Conservation (phyloP, 2,329 filamentous ascomycete species). For the Teratosphaeria pseudoeucalypti region DNA sequence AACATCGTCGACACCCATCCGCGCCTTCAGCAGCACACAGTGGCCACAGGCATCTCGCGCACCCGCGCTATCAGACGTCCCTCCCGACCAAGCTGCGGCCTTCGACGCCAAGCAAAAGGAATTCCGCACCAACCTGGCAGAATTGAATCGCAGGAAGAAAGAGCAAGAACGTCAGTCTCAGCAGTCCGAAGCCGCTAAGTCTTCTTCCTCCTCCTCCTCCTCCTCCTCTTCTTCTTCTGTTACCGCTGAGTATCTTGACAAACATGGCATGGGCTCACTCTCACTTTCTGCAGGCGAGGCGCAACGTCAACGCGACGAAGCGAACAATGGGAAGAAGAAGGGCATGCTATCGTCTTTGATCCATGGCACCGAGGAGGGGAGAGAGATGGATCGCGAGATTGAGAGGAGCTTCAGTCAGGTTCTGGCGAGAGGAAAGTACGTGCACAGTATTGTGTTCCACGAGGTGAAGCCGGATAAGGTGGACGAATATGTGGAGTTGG, state of each 20-base stretch:
- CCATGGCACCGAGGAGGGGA: conserved; percentile 91
- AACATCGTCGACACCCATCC: conserved; percentile 3
- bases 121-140: conserved; percentile 74
- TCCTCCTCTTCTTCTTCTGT: conserved; percentile 28
- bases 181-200: conserved; percentile 36
- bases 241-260: conserved; percentile 17
- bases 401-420: conserved; percentile 94
- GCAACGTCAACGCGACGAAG: conserved; percentile 49
- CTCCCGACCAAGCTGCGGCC: conserved; percentile 55
- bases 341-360: conserved; percentile 68
- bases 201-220: conserved; percentile 36
- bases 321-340: conserved; percentile 51
- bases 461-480: conserved; percentile 91
- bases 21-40: conserved; percentile 11
- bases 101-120: conserved; percentile 78
- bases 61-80: conserved; percentile 82
- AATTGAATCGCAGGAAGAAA: conserved; percentile 56
- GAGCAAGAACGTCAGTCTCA: conserved; percentile 72
- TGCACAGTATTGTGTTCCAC: conserved; percentile 95
- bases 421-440: conserved; percentile 90
- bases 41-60: conserved; percentile 17
- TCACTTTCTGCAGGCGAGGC: conserved; percentile 42
- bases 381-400: conserved; percentile 89
- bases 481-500: conserved; percentile 83
- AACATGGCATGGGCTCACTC: conserved; percentile 51